Base-by-base conservation (phyloP, 1,284 basidiomycete species). In the Dichomitus squalens region DNA sequence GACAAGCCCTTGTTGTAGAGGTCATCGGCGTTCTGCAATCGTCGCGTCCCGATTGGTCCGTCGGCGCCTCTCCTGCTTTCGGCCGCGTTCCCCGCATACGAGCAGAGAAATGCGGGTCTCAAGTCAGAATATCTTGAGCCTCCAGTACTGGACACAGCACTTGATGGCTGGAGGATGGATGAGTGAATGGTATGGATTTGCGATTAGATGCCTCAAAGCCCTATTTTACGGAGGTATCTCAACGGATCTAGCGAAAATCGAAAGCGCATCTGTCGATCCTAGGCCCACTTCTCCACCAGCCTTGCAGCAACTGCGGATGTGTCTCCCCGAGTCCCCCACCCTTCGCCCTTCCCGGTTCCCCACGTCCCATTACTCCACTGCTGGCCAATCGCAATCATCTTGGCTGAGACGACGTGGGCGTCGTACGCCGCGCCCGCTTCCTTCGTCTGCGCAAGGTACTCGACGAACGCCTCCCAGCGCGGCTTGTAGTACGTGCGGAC, bases 401-500 rank as follows among this genome's bases (percentile, higher is more conserved):
- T 35, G 11, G 58, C 44, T 29, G 43, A 38, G 47, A 78, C 64
- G 38, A 21, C 47, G 2, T 52, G 61, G 25, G 65, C 62, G 27
- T 79, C 64, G 33, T 75, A 78, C 58, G 65, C 18, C 43, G 58
- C 54, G 38, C 68, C 72, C 12, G 62, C 64, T 27, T 36, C 44
- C 65, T 74, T 76, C 27, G 64, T 63, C 7, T 55, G 63, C 39
- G 43, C 69, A n/a, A 77, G 57, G 51, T 76, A 76, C 20, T 43
- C 55, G n/a, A 75, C 63, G 47, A 79, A 79, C 36, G 70, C 64
- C 53, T 63, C 60, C 78, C 78, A 79, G 1, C 76, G 66, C 38
- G 49, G 33, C 1, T 52, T 59, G 60, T 78, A 79, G 64, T 79
- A 79, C 4, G 67, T 66, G 4, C 68, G 65, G 36, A 79, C 71